Percentiles rank a stretch among this genome's conserved stretches.
Conservation (phyloP, 2,329 filamentous ascomycete genomes). For the Ophiostoma himal-ulmi region DNA sequence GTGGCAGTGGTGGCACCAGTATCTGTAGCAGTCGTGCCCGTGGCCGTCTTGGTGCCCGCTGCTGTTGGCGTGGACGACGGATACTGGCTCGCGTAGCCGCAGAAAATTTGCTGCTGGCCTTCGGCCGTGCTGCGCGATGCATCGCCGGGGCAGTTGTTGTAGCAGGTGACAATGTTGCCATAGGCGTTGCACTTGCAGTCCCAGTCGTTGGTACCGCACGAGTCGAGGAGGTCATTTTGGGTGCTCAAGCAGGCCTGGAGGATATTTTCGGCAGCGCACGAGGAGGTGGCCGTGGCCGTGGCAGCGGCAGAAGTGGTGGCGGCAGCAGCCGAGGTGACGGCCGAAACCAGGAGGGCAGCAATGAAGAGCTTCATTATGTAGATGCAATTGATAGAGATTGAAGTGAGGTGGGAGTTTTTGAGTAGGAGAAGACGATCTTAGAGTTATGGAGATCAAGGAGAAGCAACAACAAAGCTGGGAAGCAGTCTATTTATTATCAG, state of each 20-base stretch:
- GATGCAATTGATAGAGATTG: background rate
- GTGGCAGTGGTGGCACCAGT: too few relatives aligned
- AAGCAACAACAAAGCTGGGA: background rate
- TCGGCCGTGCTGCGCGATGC: conserved; percentile 33
- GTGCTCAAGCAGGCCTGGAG: conserved; percentile 26
- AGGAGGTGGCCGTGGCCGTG: background rate
- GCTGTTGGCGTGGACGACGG: background rate
- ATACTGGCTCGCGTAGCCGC: background rate
- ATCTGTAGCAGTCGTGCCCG: background rate
- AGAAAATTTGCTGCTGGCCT: conserved; percentile 32
- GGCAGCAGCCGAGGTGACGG: background rate
- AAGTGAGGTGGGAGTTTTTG: background rate
- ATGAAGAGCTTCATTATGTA: background rate
- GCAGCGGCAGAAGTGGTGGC: background rate
- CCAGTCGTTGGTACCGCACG: conserved; percentile 40
- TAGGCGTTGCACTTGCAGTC: conserved; percentile 44
- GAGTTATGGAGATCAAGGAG: too few relatives aligned
- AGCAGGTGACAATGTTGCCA: conserved; percentile 45
- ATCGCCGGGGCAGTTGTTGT: conserved; percentile 49
- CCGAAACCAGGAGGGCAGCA: background rate
- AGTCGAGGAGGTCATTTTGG: conserved; percentile 37
- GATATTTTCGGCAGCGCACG: conserved; percentile 18
- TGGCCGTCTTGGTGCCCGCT: too few relatives aligned
- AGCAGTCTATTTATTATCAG: background rate
- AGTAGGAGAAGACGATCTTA: background rate